Conservation (phyloP, 305 asterid species). For the Rubia tinctorum region DNA sequence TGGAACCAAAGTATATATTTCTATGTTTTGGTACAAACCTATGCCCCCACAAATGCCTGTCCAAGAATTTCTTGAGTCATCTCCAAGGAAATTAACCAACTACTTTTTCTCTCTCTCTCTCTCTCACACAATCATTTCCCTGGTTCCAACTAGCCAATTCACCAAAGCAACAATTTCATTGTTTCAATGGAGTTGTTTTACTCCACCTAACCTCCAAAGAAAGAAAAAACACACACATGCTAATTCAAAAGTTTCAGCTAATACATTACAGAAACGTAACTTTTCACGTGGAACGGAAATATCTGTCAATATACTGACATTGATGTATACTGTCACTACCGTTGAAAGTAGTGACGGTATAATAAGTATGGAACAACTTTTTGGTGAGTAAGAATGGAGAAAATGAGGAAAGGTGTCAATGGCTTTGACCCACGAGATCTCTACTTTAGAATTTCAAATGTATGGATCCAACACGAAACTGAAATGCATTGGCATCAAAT, state of each 20-base stretch:
- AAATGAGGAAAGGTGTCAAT: background rate
- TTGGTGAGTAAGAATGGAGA: background rate
- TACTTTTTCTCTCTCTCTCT: background rate
- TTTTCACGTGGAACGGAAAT: background rate
- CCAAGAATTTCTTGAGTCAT: background rate
- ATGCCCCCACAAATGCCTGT: background rate
- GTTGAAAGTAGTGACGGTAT: no score
- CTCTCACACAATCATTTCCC: background rate
- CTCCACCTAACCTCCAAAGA: background rate
- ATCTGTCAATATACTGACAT: background rate
- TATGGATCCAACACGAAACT: background rate
- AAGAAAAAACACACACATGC: background rate
- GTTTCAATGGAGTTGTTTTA: background rate
- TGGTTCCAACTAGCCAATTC: background rate
- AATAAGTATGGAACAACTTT: background rate
- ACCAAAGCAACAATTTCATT: background rate
- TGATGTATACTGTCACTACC: no score
- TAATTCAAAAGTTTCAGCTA: background rate
- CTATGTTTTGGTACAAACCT: background rate
- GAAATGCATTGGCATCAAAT: background rate
- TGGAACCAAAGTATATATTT: background rate
- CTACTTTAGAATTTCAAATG: background rate
- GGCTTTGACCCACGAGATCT: background rate
- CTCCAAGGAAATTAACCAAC: conserved; percentile 4
- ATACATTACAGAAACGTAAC: background rate